These are phyloP conservation scores for Colletotrichum sp. DNA, from an alignment of 2,329 filamentous ascomycete genomes.

Conservation along the genomic window DNA sequence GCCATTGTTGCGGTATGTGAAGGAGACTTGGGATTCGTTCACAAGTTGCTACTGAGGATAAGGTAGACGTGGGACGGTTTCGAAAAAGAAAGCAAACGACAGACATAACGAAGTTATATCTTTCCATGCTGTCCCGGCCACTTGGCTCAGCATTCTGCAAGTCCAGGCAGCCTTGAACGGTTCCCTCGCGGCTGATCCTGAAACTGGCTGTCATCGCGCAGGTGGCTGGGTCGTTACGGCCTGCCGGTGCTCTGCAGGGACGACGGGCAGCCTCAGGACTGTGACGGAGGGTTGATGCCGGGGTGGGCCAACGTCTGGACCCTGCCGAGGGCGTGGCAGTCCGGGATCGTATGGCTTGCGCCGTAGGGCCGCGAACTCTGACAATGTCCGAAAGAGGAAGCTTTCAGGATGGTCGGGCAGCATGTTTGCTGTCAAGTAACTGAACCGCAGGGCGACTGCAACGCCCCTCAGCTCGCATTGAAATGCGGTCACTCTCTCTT, in stretches of 20 bases:
- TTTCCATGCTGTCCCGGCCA: not conserved
- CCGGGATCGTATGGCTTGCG: not conserved
- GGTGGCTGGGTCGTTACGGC: constrained; percentile 4
- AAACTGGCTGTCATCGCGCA: constrained; percentile 12
- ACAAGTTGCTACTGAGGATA: not conserved
- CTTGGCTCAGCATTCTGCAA: not conserved
- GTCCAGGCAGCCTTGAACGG: not conserved
- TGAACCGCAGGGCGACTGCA: not conserved
- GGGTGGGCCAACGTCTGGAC: not conserved
- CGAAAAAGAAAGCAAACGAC: not conserved
- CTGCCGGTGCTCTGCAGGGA: not conserved
- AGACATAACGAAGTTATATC: not conserved
- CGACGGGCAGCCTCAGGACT: not conserved
- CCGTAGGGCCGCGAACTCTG: not conserved
- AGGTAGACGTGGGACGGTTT: no score
- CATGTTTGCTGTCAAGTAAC: not conserved
- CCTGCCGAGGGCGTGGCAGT: constrained; percentile 3
- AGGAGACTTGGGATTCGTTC: not conserved
- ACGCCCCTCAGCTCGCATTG: not conserved
- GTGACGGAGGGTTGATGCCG: not conserved
- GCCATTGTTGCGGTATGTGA: not conserved
- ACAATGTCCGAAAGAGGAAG: not conserved
- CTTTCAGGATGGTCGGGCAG: not conserved
- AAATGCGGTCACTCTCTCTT: not conserved
- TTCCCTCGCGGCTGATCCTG: not conserved